These are phyloP conservation scores for Endotrypanum monterogeii DNA, from an alignment of 208 protist species.

Conservation along the genomic window DNA sequence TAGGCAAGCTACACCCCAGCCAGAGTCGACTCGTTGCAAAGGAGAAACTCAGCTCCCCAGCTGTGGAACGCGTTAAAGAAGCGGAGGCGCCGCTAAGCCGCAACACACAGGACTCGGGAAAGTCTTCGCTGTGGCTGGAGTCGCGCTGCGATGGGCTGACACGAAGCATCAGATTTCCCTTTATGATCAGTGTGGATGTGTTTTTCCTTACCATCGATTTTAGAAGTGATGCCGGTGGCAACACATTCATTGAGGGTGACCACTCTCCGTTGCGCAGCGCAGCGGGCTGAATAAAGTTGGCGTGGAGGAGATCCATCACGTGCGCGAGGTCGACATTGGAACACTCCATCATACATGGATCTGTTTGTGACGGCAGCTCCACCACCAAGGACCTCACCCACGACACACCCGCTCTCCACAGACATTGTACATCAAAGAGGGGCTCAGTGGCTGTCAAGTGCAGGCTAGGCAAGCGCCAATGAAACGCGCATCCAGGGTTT, in stretches of 20 bases:
- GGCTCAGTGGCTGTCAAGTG: slow-evolving; percentile 4
- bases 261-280: no score
- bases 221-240: slow-evolving; percentile 22
- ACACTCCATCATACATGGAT: slow-evolving; percentile 9
- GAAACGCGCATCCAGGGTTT: neutral
- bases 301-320: slow-evolving; percentile 16
- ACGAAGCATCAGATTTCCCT: neutral
- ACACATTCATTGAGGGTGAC: neutral
- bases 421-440: slow-evolving; percentile 11
- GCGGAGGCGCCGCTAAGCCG: neutral
- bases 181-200: slow-evolving; percentile 14
- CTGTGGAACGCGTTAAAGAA: neutral
- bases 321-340: slow-evolving; percentile 7
- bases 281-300: slow-evolving; percentile 13
- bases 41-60: neutral
- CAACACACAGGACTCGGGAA: neutral
- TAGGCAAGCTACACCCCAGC: neutral
- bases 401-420: slow-evolving; percentile 4
- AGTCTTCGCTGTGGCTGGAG: neutral
- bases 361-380: slow-evolving; percentile 7
- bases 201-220: slow-evolving; percentile 8
- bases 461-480: slow-evolving; percentile 14
- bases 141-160: neutral
- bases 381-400: slow-evolving; percentile 20
- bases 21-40: neutral